Conservation (phyloP, 1,139 yeast species). For the Kodamaea plutei region DNA sequence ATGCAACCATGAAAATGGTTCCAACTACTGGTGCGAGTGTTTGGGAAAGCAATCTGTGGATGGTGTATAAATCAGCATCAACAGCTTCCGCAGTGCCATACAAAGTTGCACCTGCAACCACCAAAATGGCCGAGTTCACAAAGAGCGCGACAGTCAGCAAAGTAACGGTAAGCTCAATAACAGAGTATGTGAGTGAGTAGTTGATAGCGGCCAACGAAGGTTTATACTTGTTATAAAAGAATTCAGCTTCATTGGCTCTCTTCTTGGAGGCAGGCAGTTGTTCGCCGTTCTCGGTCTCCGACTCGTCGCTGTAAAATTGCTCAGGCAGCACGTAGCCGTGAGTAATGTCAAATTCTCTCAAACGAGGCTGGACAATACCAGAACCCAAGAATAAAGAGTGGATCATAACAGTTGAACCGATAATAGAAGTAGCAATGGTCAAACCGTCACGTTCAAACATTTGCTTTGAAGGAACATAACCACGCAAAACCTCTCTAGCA, state of each 20-base stretch:
- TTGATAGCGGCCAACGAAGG: slow-evolving; percentile 67
- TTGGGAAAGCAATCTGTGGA: slow-evolving; percentile 56
- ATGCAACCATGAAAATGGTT: slow-evolving; percentile 65
- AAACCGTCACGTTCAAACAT: slow-evolving; percentile 63
- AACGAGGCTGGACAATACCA: slow-evolving; percentile 69
- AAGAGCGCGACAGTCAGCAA: slow-evolving; percentile 69
- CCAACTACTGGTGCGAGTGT: slow-evolving; percentile 71
- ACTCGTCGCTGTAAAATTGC: slow-evolving; percentile 13
- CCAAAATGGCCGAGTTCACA: slow-evolving; percentile 69
- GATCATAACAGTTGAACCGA: slow-evolving; percentile 85
- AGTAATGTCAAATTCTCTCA: slow-evolving; percentile 55
- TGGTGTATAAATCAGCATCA: slow-evolving; percentile 74
- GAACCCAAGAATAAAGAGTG: slow-evolving; percentile 74
- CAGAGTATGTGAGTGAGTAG: slow-evolving; percentile 61
- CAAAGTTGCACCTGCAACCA: slow-evolving; percentile 70
- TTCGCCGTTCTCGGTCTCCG: too few relatives aligned
- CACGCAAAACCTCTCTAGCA: slow-evolving; percentile 55
- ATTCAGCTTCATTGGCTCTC: slow-evolving; percentile 11
- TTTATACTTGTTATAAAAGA: slow-evolving; percentile 39
- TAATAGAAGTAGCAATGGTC: slow-evolving; percentile 69
- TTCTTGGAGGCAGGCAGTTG: slow-evolving; percentile 9
- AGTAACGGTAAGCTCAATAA: slow-evolving; percentile 60
- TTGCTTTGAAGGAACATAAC: slow-evolving; percentile 63
- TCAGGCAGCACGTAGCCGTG: slow-evolving; percentile 37
- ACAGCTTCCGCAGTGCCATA: slow-evolving; percentile 57